These are phyloP conservation scores for Aureobasidium namibiae DNA, from an alignment of 2,329 filamentous ascomycete genomes.

Conservation along the genomic window DNA sequence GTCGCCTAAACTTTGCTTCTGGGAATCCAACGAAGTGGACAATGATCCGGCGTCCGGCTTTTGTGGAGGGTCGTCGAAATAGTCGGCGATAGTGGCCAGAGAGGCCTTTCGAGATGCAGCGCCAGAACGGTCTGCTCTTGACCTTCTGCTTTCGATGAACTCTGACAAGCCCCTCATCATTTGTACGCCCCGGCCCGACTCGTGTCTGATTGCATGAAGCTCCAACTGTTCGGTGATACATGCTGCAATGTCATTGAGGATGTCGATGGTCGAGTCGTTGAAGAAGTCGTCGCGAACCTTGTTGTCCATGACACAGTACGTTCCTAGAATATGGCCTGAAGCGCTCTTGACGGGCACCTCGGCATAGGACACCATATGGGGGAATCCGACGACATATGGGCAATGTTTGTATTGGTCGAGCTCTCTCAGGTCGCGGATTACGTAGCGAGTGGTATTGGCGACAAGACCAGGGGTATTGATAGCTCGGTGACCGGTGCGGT, in stretches of 20 bases:
- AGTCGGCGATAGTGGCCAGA: not conserved
- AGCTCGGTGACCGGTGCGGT: constrained; percentile 20
- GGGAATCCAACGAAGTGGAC: not conserved
- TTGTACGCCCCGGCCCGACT: constrained; percentile 14
- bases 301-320: constrained; percentile 28
- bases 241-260: constrained; percentile 16
- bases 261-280: constrained; percentile 14
- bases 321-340: constrained; percentile 25
- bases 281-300: constrained; percentile 18
- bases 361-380: constrained; percentile 26
- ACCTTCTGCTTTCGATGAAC: constrained; percentile 15
- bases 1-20: not conserved
- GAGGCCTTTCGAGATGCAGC: not conserved
- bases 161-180: constrained; percentile 17
- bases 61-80: not conserved
- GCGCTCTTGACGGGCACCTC: constrained; percentile 28
- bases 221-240: constrained; percentile 18
- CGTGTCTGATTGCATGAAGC: constrained; percentile 13
- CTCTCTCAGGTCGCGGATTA: constrained; percentile 25
- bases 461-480: constrained; percentile 20
- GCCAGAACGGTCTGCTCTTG: not conserved
- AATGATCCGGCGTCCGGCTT: not conserved
- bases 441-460: constrained; percentile 26
- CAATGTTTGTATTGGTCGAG: constrained; percentile 23
- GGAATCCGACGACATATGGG: constrained; percentile 25